A percentile compares a stretch with the other conserved stretches of the same genome.
Conservation (phyloP, 2,329 filamentous ascomycete species). For the Diaporthe vexans region DNA sequence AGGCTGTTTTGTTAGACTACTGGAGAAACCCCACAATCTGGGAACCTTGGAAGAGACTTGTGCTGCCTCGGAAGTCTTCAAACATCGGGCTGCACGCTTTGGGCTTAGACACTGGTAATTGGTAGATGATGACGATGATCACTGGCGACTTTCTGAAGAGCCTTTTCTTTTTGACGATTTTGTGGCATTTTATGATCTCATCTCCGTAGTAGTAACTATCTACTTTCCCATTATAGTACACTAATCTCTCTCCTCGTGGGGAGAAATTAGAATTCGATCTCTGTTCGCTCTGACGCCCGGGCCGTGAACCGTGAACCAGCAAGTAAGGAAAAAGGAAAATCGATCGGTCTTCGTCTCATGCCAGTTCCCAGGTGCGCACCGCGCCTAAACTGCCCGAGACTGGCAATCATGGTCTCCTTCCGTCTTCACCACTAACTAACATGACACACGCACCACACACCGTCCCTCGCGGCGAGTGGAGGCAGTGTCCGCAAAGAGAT, state of each 20-base stretch:
- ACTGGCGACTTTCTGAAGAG: neutral
- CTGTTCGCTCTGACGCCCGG: constrained; percentile 26
- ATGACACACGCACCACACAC: constrained; percentile 10
- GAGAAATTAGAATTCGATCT: constrained; percentile 7
- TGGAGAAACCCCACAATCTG: neutral
- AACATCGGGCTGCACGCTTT: neutral
- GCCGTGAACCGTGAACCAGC: constrained; percentile 23
- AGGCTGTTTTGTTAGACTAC: neutral
- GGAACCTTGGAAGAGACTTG: no score
- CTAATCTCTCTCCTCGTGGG: neutral
- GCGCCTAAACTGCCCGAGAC: neutral
- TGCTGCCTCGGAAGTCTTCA: neutral
- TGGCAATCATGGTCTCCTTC: neutral
- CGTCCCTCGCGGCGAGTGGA: constrained; percentile 20
- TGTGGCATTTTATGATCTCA: constrained; percentile 14
- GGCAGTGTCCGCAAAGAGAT: constrained; percentile 25
- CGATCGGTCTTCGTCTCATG: constrained; percentile 19
- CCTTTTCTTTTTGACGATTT: constrained; percentile 3
- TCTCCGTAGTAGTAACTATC: constrained; percentile 8
- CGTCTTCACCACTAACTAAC: constrained; percentile 1
- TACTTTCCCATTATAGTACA: constrained; percentile 21
- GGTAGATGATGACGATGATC: neutral
- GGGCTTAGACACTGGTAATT: neutral
- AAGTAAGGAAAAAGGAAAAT: constrained; percentile 6
- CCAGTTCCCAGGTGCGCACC: constrained; percentile 24